A percentile compares a stretch with the other conserved stretches of the same genome.
These are phyloP conservation scores for Colletotrichum euphorbiae DNA, from an alignment of 2,329 filamentous ascomycete species.

Conservation along the genomic window DNA sequence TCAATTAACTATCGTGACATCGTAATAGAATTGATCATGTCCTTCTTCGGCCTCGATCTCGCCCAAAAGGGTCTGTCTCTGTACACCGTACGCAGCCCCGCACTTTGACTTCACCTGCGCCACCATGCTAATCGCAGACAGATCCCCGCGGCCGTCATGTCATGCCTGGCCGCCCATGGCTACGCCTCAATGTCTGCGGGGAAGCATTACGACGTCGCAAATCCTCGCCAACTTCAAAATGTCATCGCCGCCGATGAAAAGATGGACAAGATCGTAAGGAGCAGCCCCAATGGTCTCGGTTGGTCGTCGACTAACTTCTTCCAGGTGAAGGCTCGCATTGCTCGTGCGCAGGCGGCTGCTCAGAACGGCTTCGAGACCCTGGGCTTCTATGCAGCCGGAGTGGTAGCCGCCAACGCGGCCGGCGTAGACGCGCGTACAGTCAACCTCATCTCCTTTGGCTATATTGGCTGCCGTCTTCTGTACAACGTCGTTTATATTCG, in stretches of 20 bases:
- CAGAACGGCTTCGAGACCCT: conserved; percentile 59
- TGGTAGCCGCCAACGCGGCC: conserved; percentile 60
- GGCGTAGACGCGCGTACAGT: conserved; percentile 51
- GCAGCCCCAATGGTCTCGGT: not conserved
- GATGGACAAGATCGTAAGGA: conserved; percentile 46
- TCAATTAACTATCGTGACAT: not conserved
- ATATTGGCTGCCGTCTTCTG: conserved; percentile 52
- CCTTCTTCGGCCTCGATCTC: conserved; percentile 49
- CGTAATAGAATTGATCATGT: conserved; percentile 27
- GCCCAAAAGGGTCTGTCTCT: conserved; percentile 50
- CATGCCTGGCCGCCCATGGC: conserved; percentile 50
- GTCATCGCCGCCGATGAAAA: conserved; percentile 48
- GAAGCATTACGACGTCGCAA: conserved; percentile 51
- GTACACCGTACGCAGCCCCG: conserved; percentile 45
- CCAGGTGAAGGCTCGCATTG: conserved; percentile 64
- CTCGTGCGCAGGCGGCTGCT: conserved; percentile 64
- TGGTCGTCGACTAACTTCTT: not conserved
- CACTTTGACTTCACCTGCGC: conserved; percentile 19
- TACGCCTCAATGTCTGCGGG: conserved; percentile 48
- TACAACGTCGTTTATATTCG: conserved; percentile 59
- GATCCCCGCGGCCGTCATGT: conserved; percentile 55
- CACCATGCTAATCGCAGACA: conserved; percentile 37
- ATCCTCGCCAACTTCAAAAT: conserved; percentile 52
- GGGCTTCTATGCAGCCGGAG: conserved; percentile 55
- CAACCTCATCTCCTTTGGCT: conserved; percentile 54